Base-by-base conservation (phyloP, 441 rosid genomes). In the Gossypium trilobum region DNA sequence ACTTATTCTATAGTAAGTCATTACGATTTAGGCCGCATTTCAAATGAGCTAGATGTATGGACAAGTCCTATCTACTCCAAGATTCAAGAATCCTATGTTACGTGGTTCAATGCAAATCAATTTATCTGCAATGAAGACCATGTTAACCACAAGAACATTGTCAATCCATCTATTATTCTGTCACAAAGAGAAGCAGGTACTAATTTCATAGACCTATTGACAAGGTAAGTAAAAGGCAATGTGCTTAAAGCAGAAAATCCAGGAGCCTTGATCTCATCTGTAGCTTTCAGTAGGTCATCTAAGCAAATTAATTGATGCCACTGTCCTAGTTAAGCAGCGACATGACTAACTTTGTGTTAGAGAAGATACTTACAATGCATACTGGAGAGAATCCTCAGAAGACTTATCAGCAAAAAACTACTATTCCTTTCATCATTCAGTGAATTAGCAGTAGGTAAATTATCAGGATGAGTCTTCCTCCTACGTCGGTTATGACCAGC, bases 401-500 rank as follows among this genome's bases (percentile, higher is more conserved):
- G 66, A 78, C 81, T 82, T 19, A 74, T 77, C 80, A 84, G 72
- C 39, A 84, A 70, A 75, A 75, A 80, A 48, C 78, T 77, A 63
- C 80, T 75, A 48, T 77, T 71, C 68, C 65, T 72, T 68, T 82
- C 85, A 61, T 80, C 83, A 70, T 59, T 48, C 46, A 70, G 52
- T 62, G 79, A 71, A 52, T 67, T 65, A 50, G 78, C 81, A 63
- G 57, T 70, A 52, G 74, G 77, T 5, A 36, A 70, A 68, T 70
- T 78, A 44, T 82, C 82, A 51, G 85, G 81, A 78, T 80, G 78
- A 2, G 81, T 58, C 78, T 84, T 82, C 81, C 84, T 80, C 79
- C 87, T 80, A 56, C 85, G 74, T 64, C 63, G 79, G 71, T 84
- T 84, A 77, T 84, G 87, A 62, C 87, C 85, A n/a, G 82, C 85